Evolutionary conservation across 2,329 filamentous ascomycete genomes (phyloP), one percentile per base, ranked within the genome.

Genomic region (Claviceps pusilla): DNA sequence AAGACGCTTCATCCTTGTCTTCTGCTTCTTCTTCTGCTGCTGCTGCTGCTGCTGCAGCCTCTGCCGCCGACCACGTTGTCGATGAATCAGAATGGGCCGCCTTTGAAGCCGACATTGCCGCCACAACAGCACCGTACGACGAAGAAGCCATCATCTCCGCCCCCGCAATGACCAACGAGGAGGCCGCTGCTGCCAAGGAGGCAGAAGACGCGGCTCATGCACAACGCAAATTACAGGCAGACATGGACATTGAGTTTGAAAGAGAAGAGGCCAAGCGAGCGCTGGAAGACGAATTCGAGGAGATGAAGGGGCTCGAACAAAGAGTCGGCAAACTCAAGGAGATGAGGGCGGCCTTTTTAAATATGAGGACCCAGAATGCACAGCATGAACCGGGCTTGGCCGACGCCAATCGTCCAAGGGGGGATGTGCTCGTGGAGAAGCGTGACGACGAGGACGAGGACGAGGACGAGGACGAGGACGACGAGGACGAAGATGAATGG

Each of bases 81-180:
- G 82, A 90, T 64, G 87, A 95, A 63, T 80, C 84, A 53, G 87
- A 93, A 68, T 93, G 87, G 86, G 85, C 87, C 2, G 87, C 87
- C 9, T 94, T 95, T 64, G 85, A 95, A 65, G 86, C 86, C 3
- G 87, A 95, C 53, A 82, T 95, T 54, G 84, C 82, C 19, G 69
- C 71, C 35, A 64, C 72, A 29, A 60, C 66, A 33, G 63, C 63
- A 2, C 62, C 69, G 2, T 68, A 68, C 57, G 62, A 65, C 28
- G 64, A 68, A 46, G 74, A 77, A 55, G 82, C 79, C 7, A 79
- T 82, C 3, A 87, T 89, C 58, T 82, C 78, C 1, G 85, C 84
- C 0, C 81, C 83, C 0, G 84, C 83, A 3, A 72, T 89, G 64
- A 79, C 80, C 2, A 76, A 80, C 0, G 79, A 79, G 4, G 78